phyloP scores from a whole-genome alignment of 306 rosid species.

The Bauhinia variegata region DNA sequence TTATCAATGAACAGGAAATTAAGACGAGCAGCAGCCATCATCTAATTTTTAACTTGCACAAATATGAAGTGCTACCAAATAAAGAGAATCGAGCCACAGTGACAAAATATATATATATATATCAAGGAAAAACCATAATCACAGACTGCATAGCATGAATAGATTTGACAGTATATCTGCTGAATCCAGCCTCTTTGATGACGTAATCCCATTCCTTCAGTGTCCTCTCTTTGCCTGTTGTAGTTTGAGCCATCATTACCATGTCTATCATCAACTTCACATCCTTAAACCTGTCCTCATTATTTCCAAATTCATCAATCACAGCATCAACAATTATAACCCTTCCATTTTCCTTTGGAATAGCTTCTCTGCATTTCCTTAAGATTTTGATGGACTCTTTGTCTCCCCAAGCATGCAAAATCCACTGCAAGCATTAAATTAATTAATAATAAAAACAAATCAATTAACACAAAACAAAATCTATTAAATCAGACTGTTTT shows the following conservation, averaged over 20 bases:
- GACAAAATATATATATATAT: too few relatives aligned
- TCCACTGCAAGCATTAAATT: conserved; percentile 33
- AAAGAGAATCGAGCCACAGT: too few relatives aligned
- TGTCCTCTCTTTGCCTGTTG: conserved; percentile 61
- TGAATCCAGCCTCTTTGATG: too few relatives aligned
- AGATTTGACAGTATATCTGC: conserved; percentile 38
- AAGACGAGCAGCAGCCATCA: too few relatives aligned
- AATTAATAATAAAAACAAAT: too few relatives aligned
- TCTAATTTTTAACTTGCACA: too few relatives aligned
- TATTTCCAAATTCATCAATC: conserved; percentile 45
- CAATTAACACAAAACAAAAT: too few relatives aligned
- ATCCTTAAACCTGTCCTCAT: conserved; percentile 31
- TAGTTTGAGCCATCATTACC: conserved; percentile 66
- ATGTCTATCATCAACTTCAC: conserved; percentile 58
- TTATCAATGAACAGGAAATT: too few relatives aligned
- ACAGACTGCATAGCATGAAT: too few relatives aligned
- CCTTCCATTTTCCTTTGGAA: conserved; percentile 57
- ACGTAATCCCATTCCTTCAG: conserved; percentile 63
- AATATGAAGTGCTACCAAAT: too few relatives aligned
- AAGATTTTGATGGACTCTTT: conserved; percentile 62
- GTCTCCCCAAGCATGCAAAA: conserved; percentile 69
- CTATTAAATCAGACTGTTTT: too few relatives aligned
- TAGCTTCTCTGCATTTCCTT: conserved; percentile 54
- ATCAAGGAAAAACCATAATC: too few relatives aligned
- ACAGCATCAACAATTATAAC: conserved; percentile 59